Conservation (phyloP, 805 yeast genomes). For the Pichia kluyveri region DNA sequence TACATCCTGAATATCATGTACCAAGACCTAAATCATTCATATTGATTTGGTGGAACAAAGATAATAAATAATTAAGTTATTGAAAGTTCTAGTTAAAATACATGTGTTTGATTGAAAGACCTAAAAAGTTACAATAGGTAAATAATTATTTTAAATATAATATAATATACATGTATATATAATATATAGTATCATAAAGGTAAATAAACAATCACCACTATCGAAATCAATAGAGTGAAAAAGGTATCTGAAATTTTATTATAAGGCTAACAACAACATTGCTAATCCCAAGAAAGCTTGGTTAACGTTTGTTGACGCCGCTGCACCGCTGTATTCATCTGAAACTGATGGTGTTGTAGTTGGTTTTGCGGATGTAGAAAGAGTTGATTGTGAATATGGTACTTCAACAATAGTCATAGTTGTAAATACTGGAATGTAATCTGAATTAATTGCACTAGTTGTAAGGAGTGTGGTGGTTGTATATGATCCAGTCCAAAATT, state of each 20-base stretch:
- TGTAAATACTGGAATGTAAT: neutral
- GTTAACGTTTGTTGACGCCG: neutral
- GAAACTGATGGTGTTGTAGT: neutral
- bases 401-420: neutral
- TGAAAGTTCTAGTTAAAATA: too few species aligned
- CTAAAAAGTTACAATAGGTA: too few species aligned
- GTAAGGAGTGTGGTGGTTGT: neutral
- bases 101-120: too few species aligned
- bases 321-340: neutral
- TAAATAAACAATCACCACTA: neutral
- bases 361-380: neutral
- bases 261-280: neutral
- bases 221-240: neutral
- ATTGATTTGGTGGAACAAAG: too few species aligned
- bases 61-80: too few species aligned
- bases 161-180: too few species aligned
- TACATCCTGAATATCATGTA: too few species aligned
- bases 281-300: neutral
- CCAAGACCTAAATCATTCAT: too few species aligned
- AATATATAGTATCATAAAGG: too few species aligned
- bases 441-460: neutral
- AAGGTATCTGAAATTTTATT: neutral
- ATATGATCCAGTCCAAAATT: constrained; percentile 1
- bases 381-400: neutral
- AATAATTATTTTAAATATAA: too few species aligned